Base-by-base conservation (phyloP, 805 yeast species). In the Candida xyloterini region DNA sequence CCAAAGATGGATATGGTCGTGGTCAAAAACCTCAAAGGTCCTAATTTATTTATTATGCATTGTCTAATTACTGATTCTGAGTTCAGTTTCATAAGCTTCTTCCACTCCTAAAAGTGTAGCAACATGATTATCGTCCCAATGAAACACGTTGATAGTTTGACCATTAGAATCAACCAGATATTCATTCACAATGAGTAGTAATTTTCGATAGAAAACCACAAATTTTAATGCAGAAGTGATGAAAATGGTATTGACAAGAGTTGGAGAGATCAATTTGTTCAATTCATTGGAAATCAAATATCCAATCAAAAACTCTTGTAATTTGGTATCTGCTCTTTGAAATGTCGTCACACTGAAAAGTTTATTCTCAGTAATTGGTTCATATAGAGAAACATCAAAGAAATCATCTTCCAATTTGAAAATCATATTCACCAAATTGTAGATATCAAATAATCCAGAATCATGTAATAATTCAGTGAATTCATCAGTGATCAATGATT, bases 1-100 rank as follows among this genome's bases (percentile, higher is more conserved):
- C 83, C 7, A 75, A 76, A 51, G 85, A 88, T 36, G 98, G 99
- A 1, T 90, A 89, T 55, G 97, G 97, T 9, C 73, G 97, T 48
- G 97, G 96, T 5, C 70, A 77, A 50, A 57, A 72, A 8, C 96
- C 96, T 7, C 30, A 15, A 8, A 18, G 40, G 25, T 15, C 18
- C 10, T 29, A 29, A 39, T 33, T 33, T 43, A 35, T 50, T 34
- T 36, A 47, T 42, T 33, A 30, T 32, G 43, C 46, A 39, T 37
- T 39, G 20, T 33, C 33, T 33, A 28, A 27, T 34, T 34, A 16
- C 7, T 13, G 16, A 18, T 39, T 21, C 32, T 29, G 18, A 47
- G 49, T 38, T 50, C 55, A 25, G 50, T 52, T 21, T 38, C 30
- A 32, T 59, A 66, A 1, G 52, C 50, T 13, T 70, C 70, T 31